Base-by-base conservation (phyloP, 352 stramenopile species). In the Pythium dissotocum region DNA sequence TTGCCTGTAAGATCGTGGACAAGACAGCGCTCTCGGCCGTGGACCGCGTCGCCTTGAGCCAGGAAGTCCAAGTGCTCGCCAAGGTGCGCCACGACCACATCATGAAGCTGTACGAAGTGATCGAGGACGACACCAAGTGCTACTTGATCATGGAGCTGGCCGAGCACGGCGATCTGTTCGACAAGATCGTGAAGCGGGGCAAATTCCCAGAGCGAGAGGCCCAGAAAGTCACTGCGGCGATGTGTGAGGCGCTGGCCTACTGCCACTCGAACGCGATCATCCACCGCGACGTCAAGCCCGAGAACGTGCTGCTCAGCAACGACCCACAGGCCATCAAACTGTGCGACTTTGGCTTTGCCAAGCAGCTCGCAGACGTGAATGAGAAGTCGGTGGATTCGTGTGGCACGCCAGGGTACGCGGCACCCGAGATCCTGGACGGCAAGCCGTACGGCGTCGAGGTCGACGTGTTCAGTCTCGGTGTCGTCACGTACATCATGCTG, bases 91-190 rank as follows among this genome's bases (percentile, higher is more conserved):
- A 98, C 61, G 78, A 83, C 13, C 87, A 98, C 77, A 91, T 98
- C 70, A 97, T 97, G 86, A 76, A 78, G 9, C 76, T 98, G 35
- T 80, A 98, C 55, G 95, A 97, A 76, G 96, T 98, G n/a, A 97
- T 97, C 56, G 88, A 98, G 56, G 93, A 98, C 69, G 87, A 94
- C 49, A 81, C 91, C 65, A 91, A 98, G 70, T 99, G 97, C 83
- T 99, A 99, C 72, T 83, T 99, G 68, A 93, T 99, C 21, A 98
- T 98, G 57, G 97, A 99, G 72, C 81, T 98, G 26, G 96, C 98
- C 36, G 89, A 95, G 70, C 86, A 97, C 57, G 94, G 95, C 30
- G 87, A 95, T 59, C 63, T 94, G 21, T 95, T 96, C 28, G 88
- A 96, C 60, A 79, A 85, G n/a, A 92, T 96, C 58, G 87, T 93